Conservation (phyloP, 768 basidiomycete species). For the Lactifluus echinatus region DNA sequence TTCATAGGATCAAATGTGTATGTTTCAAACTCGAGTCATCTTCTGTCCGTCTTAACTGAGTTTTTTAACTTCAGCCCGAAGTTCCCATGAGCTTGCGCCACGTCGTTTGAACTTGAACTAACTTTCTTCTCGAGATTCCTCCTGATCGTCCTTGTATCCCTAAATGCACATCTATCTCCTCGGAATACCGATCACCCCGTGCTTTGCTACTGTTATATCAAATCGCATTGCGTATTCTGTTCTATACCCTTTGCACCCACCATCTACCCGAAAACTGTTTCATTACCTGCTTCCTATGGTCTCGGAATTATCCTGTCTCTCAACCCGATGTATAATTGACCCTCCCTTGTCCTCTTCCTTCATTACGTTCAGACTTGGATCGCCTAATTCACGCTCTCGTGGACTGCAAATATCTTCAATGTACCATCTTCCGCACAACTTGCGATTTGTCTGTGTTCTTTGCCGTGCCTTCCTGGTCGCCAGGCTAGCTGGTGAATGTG, state of each 20-base stretch:
- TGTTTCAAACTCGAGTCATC: constrained; percentile 26
- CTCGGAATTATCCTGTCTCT: constrained; percentile 37
- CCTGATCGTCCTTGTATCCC: constrained; percentile 69
- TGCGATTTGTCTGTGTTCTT: constrained; percentile 46
- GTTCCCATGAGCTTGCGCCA: constrained; percentile 87
- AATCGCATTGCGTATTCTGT: constrained; percentile 41
- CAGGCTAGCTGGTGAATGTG: constrained; percentile 79
- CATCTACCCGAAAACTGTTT: constrained; percentile 50
- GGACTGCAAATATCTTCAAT: constrained; percentile 49
- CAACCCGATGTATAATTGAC: constrained; percentile 56
- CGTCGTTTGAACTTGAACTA: constrained; percentile 53
- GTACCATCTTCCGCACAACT: constrained; percentile 92
- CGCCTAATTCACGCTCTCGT: constrained; percentile 18
- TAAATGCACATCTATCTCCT: constrained; percentile 43
- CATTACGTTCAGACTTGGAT: constrained; percentile 22
- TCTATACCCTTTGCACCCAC: constrained; percentile 62
- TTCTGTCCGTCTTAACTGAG: constrained; percentile 18
- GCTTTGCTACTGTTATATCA: constrained; percentile 41
- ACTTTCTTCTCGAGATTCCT: constrained; percentile 31
- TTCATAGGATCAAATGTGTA: constrained; percentile 64
- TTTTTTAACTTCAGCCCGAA: constrained; percentile 60
- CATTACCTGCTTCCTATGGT: constrained; percentile 39
- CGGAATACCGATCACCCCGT: constrained; percentile 15
- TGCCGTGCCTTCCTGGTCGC: constrained; percentile 40
- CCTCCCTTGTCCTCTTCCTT: constrained; percentile 28